phyloP scores from a whole-genome alignment of 2,329 filamentous ascomycete genomes.

The Knoxdaviesia proteae region DNA sequence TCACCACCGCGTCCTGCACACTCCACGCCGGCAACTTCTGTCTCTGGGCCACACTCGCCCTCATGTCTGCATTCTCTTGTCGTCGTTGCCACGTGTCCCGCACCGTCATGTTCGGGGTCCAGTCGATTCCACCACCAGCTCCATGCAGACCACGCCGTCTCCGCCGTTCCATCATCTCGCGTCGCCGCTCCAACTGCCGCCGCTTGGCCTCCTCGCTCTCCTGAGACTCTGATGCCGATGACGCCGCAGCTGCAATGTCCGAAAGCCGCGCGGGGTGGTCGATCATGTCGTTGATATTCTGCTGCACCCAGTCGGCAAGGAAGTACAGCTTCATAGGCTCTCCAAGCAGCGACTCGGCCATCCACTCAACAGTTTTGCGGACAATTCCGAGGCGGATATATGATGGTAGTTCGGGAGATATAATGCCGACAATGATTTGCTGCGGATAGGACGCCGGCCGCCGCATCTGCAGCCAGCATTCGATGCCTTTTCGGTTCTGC shows the following conservation, averaged over 20 bases:
- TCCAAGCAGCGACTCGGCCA: conserved; percentile 49
- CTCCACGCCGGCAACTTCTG: conserved; percentile 73
- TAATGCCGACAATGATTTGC: conserved; percentile 47
- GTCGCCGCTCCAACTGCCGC: conserved; percentile 6
- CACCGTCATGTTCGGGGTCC: conserved; percentile 37
- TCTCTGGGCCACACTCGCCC: conserved; percentile 55
- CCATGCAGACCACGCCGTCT: too few relatives aligned
- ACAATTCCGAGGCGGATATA: conserved; percentile 86
- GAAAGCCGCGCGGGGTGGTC: conserved; percentile 65
- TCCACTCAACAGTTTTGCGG: conserved; percentile 52
- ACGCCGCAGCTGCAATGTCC: conserved; percentile 64
- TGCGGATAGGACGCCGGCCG: conserved; percentile 55
- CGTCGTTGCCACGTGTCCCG: conserved; percentile 48
- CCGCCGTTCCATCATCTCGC: conserved; percentile 28
- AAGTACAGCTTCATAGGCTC: conserved; percentile 82
- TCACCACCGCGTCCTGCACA: conserved; percentile 55
- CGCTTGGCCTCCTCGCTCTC: conserved; percentile 9
- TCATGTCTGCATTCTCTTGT: conserved; percentile 42
- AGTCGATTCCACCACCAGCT: conserved; percentile 24
- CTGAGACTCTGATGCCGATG: conserved; percentile 37
- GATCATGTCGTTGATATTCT: conserved; percentile 62
- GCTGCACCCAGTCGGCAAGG: conserved; percentile 78
- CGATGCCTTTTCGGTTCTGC: conserved; percentile 20
- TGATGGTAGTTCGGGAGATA: conserved; percentile 49
- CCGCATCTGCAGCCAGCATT: conserved; percentile 43